These are phyloP conservation scores for Limtongozyma cylindracea DNA, from an alignment of 805 yeast species.

Conservation along the genomic window DNA sequence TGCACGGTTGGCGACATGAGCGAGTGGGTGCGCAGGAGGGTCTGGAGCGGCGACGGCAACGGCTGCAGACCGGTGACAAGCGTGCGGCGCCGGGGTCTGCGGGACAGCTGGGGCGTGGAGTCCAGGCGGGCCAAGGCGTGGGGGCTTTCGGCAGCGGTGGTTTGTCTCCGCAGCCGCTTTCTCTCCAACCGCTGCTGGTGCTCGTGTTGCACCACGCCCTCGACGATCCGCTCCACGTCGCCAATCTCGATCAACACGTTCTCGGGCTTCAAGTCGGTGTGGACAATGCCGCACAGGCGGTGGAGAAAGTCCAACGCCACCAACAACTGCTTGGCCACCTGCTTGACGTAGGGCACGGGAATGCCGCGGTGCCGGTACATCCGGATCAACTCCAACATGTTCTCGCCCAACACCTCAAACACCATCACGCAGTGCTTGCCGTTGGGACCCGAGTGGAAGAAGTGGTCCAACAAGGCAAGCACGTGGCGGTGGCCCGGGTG, in stretches of 20 bases:
- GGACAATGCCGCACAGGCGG: constrained; percentile 48
- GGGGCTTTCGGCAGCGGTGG: constrained; percentile 1
- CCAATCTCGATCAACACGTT: constrained; percentile 61
- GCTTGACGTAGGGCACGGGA: constrained; percentile 56
- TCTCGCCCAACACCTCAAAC: constrained; percentile 91
- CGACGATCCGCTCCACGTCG: constrained; percentile 57
- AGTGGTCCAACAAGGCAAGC: constrained; percentile 59
- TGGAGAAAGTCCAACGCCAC: constrained; percentile 51
- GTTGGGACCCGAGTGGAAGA: constrained; percentile 70
- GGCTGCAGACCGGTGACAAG: constrained; percentile 84
- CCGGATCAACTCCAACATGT: constrained; percentile 50
- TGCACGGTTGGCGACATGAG: no score
- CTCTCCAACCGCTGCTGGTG: constrained; percentile 16
- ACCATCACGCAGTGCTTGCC: constrained; percentile 94
- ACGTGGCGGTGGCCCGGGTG: constrained; percentile 73
- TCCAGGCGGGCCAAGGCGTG: no score
- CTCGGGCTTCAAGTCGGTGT: constrained; percentile 53
- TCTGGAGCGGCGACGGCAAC: constrained; percentile 63
- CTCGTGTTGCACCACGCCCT: constrained; percentile 36
- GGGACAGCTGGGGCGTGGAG: no score
- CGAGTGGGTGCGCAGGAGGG: constrained; percentile 13
- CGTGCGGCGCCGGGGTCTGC: constrained; percentile 45
- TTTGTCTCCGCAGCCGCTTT: constrained; percentile 3
- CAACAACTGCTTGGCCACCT: constrained; percentile 55
- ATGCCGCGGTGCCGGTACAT: constrained; percentile 25